Evolutionary conservation across 2,329 filamentous ascomycete species (phyloP), one percentile per base, ranked within the genome.

Genomic region (Zymoseptoria brevis): DNA sequence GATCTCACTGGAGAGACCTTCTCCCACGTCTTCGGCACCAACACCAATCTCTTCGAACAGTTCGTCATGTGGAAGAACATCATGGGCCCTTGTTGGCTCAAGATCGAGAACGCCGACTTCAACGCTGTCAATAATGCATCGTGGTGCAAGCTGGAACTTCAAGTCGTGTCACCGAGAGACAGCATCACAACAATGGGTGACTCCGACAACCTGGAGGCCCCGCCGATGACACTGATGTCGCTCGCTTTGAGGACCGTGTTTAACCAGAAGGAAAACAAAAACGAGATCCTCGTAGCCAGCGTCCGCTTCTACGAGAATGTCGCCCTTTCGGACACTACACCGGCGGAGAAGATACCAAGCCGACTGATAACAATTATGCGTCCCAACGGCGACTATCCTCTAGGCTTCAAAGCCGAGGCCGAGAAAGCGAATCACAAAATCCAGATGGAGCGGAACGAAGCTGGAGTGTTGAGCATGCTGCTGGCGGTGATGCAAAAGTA

Each of bases 11-110:
- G 94, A 26, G 86, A 96, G 72, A 97, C 94, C 0, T 99, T 93
- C 71, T 96, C 93, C 1, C 89, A 90, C 65, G 87, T 96, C 22
- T 99, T 99, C 67, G 94, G 95, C 26, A 88, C 88, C 58, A 96
- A 94, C 73, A 99, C 94, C 0, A 86, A 90, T 1, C 80, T 99
- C 0, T 99, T 99, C 68, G 94, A 99, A 75, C 94, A 99, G 68
- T 99, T 99, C 71, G 94, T 99, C 19, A 81, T 99, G 4, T 96
- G 92, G 89, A 97, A 96, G 77, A 96, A 96, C 71, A 89, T 99
- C 67, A 99, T 96, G 93, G 94, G 94, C 1, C 94, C 94, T 29
- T 97, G 94, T 73, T 99, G 94, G 94, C 82, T 99, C 52, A 92
- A 87, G 71, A 94, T 99, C 57, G 83, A 91, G 65, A 87, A 88